These are phyloP conservation scores for Limnomonas spitsbergensis DNA, from an alignment of 139 green algal species.

Conservation along the genomic window DNA sequence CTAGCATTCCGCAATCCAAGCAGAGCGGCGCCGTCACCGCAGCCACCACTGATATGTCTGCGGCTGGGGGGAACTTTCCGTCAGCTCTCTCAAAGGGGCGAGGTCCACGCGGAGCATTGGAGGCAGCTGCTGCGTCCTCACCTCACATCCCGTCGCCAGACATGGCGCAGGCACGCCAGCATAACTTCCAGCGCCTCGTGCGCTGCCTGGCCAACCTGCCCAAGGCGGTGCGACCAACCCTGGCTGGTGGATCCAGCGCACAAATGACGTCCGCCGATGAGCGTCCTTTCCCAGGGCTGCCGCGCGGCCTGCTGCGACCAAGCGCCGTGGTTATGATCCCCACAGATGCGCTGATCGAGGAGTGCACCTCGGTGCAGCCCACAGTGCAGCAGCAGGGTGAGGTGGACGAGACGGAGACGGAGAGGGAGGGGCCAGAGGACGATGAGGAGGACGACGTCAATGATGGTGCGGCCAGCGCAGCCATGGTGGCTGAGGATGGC, in stretches of 20 bases:
- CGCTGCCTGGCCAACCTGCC: background rate
- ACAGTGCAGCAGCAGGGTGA: conserved; percentile 7
- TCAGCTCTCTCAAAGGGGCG: too few species aligned
- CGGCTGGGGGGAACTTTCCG: too few species aligned
- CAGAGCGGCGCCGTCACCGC: too few species aligned
- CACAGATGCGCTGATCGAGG: background rate
- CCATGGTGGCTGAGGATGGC: background rate
- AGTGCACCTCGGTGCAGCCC: background rate
- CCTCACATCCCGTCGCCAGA: background rate
- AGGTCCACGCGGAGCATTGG: too few species aligned
- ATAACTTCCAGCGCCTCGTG: background rate
- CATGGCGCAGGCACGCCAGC: background rate
- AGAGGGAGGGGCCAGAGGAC: background rate
- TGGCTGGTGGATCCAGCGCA: background rate
- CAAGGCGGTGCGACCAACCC: background rate
- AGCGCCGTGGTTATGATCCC: background rate
- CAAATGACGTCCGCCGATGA: background rate
- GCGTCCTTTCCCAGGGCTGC: background rate
- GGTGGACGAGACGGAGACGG: background rate
- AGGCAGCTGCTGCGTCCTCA: too few species aligned
- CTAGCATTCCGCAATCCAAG: background rate
- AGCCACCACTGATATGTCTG: too few species aligned
- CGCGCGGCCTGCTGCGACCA: background rate
- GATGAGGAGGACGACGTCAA: background rate
- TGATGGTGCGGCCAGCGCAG: background rate